A percentile compares a stretch with the other conserved stretches of the same genome.
These are phyloP conservation scores for Dactylis glomerata DNA, from an alignment of 176 grass and related monocot genomes.

Conservation along the genomic window DNA sequence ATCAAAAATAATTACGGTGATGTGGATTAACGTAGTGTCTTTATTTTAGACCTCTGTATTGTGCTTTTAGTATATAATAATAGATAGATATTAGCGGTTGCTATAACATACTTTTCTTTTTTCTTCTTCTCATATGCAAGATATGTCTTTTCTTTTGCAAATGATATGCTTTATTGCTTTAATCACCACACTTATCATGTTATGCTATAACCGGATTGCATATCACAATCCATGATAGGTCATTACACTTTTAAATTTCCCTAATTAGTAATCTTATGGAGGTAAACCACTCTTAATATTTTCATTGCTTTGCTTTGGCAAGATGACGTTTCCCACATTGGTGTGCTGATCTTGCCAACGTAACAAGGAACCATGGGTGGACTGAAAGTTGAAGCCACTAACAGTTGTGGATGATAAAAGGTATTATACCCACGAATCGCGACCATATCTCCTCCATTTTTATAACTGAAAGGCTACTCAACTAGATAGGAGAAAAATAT, in stretches of 20 bases:
- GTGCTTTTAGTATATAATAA: too few relatives aligned
- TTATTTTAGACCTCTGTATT: too few relatives aligned
- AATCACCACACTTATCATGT: constrained; percentile 20
- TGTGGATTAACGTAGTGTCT: too few relatives aligned
- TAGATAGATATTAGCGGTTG: too few relatives aligned
- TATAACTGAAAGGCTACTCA: constrained; percentile 35
- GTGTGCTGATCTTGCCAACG: constrained; percentile 33
- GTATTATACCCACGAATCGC: background rate
- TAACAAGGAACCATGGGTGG: constrained; percentile 19
- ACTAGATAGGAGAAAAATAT: constrained; percentile 13
- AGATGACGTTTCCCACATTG: constrained; percentile 28
- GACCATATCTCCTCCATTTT: constrained; percentile 31
- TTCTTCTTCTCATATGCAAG: background rate
- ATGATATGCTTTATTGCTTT: background rate
- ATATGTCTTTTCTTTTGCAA: background rate
- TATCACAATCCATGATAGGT: constrained; percentile 6
- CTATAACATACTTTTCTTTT: too few relatives aligned
- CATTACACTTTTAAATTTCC: constrained; percentile 23
- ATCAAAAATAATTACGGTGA: too few relatives aligned
- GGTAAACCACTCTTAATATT: constrained; percentile 4
- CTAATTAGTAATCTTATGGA: constrained; percentile 14
- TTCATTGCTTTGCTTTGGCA: constrained; percentile 21
- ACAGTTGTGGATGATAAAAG: constrained; percentile 40
- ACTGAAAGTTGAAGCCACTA: constrained; percentile 40
- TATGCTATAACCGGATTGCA: constrained; percentile 27